Base-by-base conservation (phyloP, 371 early-diverging fungal species). In the Vairimorpha necatrix region DNA sequence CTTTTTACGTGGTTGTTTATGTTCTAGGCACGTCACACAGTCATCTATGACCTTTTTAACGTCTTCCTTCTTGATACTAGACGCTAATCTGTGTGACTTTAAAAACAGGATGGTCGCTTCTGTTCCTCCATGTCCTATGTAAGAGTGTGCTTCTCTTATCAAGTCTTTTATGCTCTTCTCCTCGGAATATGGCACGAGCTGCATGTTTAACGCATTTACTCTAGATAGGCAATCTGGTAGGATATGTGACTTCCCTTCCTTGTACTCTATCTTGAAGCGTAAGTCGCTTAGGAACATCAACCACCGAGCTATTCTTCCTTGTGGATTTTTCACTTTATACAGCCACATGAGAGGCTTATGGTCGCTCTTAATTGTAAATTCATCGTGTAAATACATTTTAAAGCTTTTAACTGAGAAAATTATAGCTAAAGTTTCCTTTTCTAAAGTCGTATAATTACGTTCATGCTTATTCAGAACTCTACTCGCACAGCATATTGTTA, bases 321-420 rank as follows among this genome's bases (percentile, higher is more conserved):
- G 7, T 13, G 28, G 1, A 34, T 20, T 3, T 34, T 47, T 67
- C 20, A 13, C 39, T 4, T 3, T 34, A 1, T 6, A 16, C 24
- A 72, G 38, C n/a, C 22, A 34, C 24, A 4, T 39, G 2, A 72
- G 70, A 7, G 72, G 28, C 20, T 42, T 60, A 34, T 72, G 72
- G 33, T 72, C 72, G 2, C 67, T 68, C 54, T 28, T 67, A 2
- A 68, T 26, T 68, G 11, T 9, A 65, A 72, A 72, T 70, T 65
- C 47, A 7, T 14, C 11, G n/a, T 38, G 67, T 34, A 72, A 33
- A 22, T 72, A 72, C 7, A 61, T n/a, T 26, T 26, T 62, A 33
- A 65, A 72, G 7, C 30, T 67, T 32, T 72, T 38, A 20, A 72
- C 20, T 2, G 66, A 16, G 4, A 26, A 61, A 16, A 72, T 38